Conservation (phyloP, 768 basidiomycete genomes). For the Suillus bovinus region DNA sequence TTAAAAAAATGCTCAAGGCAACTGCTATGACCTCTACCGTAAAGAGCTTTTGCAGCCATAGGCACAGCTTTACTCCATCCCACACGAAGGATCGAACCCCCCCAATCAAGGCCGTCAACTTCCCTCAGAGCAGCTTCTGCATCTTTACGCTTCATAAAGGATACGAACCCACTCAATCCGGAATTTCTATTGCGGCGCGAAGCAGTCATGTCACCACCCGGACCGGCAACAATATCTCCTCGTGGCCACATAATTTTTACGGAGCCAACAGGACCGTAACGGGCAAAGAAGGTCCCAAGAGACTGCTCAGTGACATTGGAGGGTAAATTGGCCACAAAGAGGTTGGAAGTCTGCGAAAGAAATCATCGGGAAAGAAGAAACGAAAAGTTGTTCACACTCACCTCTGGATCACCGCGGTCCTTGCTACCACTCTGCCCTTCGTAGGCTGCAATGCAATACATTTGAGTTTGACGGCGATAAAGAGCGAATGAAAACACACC, state of each 20-base stretch:
- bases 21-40: slow-evolving; percentile 51
- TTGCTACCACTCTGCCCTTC: slow-evolving; percentile 90
- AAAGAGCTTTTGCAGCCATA: slow-evolving; percentile 74
- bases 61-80: slow-evolving; percentile 99
- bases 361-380: slow-evolving; percentile 8
- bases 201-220: slow-evolving; percentile 75
- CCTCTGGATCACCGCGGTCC: slow-evolving; percentile 86
- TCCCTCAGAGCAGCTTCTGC: slow-evolving; percentile 89
- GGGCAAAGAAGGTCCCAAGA: slow-evolving; percentile 89
- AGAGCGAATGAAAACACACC: slow-evolving; percentile 45
- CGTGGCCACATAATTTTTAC: slow-evolving; percentile 99
- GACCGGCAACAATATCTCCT: slow-evolving; percentile 63
- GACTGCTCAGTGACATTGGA: slow-evolving; percentile 81
- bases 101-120: slow-evolving; percentile 94
- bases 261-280: slow-evolving; percentile 89
- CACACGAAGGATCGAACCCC: slow-evolving; percentile 81
- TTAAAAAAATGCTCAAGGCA: background rate
- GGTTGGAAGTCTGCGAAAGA: slow-evolving; percentile 76
- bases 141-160: slow-evolving; percentile 91
- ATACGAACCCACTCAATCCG: slow-evolving; percentile 93
- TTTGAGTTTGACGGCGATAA: slow-evolving; percentile 5
- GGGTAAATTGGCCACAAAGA: slow-evolving; percentile 95
- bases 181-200: slow-evolving; percentile 68
- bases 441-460: slow-evolving; percentile 53
- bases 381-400: slow-evolving; percentile 31